Evolutionary conservation across 352 stramenopile genomes (phyloP).

Genomic region (Thalassiosira allenii): DNA sequence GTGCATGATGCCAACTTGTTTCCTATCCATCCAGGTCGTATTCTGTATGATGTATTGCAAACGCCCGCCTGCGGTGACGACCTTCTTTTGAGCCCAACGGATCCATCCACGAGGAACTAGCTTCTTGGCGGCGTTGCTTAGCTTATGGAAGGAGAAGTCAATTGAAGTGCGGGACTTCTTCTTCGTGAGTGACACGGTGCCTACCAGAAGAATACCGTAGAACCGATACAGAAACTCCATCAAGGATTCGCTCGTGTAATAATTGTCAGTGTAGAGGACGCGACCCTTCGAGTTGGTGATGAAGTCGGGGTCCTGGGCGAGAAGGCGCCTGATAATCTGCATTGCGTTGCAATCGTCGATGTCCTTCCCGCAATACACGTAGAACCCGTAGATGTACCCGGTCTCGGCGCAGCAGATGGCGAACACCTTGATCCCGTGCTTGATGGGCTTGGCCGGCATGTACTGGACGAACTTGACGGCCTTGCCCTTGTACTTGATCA

Average conservation of each 20-base stretch:
- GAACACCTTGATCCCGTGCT: slow-evolving; percentile 60
- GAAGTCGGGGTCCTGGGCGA: slow-evolving; percentile 8
- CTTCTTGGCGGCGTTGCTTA: slow-evolving; percentile 10
- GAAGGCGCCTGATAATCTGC: background rate
- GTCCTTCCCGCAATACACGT: slow-evolving; percentile 24
- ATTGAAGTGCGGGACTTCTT: slow-evolving; percentile 22
- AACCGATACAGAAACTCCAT: background rate
- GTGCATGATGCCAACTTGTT: slow-evolving; percentile 23
- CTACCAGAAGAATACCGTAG: slow-evolving; percentile 13
- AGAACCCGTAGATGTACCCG: slow-evolving; percentile 32
- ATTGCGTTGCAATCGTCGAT: slow-evolving; percentile 6
- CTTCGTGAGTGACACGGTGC: slow-evolving; percentile 1
- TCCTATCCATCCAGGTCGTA: slow-evolving; percentile 18
- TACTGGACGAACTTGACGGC: slow-evolving; percentile 40
- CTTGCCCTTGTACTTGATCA: slow-evolving; percentile 52
- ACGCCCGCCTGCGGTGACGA: background rate
- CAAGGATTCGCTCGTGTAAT: background rate
- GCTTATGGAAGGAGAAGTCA: slow-evolving; percentile 26
- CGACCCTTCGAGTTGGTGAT: slow-evolving; percentile 6
- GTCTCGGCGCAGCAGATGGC: slow-evolving; percentile 40
- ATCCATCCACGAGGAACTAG: slow-evolving; percentile 7
- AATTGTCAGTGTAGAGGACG: slow-evolving; percentile 21
- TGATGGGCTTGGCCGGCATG: slow-evolving; percentile 58
- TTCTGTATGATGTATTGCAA: background rate
- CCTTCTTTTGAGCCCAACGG: slow-evolving; percentile 5